Evolutionary conservation across 2,329 filamentous ascomycete genomes (phyloP).

Genomic region (Colletotrichum gigasporum): DNA sequence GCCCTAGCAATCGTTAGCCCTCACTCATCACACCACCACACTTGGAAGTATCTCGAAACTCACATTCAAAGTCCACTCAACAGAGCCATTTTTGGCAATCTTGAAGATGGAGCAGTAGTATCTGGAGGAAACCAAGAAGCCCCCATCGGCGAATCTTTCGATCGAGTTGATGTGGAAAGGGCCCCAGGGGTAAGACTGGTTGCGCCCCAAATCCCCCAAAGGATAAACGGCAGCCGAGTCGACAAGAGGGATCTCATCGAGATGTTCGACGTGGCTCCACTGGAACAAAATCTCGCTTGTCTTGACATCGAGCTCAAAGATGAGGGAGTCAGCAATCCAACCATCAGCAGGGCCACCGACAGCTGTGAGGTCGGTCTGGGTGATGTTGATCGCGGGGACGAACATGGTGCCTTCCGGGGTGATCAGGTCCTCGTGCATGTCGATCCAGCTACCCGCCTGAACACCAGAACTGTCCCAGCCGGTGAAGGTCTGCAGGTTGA

Average conservation of each 20-base stretch:
- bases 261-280: constrained; percentile 51
- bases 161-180: constrained; percentile 68
- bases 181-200: constrained; percentile 53
- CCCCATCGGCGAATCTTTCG: constrained; percentile 57
- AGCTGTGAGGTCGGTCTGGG: constrained; percentile 37
- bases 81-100: constrained; percentile 43
- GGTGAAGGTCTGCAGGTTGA: constrained; percentile 15
- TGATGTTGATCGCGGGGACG: constrained; percentile 47
- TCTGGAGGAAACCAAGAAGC: constrained; percentile 65
- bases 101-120: constrained; percentile 57
- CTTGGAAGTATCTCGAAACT: neutral
- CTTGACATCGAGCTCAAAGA: constrained; percentile 53
- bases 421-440: constrained; percentile 51
- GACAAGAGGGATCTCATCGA: constrained; percentile 10
- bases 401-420: constrained; percentile 51
- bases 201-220: constrained; percentile 36
- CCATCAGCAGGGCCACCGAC: constrained; percentile 35
- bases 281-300: constrained; percentile 49
- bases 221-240: constrained; percentile 28
- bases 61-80: constrained; percentile 33
- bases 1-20: neutral
- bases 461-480: constrained; percentile 17
- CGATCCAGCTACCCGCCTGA: constrained; percentile 31
- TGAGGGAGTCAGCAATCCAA: constrained; percentile 46
- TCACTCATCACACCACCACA: fast-evolving